Conservation (phyloP, 2,329 filamentous ascomycete genomes). For the Stagonosporopsis tanaceti region DNA sequence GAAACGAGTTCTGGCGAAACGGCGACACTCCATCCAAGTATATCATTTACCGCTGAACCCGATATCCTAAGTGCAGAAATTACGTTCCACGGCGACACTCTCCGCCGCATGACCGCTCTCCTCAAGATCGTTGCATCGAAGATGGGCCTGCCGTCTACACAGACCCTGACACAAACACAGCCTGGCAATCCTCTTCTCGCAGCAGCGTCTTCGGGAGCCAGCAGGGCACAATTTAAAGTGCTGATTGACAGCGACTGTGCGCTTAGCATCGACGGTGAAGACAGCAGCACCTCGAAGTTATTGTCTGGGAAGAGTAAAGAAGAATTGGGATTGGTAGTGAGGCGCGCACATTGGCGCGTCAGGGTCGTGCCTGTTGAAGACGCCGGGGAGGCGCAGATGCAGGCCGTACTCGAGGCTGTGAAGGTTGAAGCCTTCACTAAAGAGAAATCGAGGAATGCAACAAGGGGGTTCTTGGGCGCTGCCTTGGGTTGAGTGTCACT, state of each 20-base stretch:
- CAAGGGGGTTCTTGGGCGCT: neutral
- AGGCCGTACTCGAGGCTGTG: neutral
- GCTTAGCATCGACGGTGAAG: neutral
- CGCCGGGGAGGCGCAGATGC: neutral
- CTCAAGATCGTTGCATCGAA: constrained; percentile 85
- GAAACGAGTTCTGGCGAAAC: constrained; percentile 68
- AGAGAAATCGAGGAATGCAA: neutral
- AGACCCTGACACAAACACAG: constrained; percentile 21
- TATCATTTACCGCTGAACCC: constrained; percentile 34
- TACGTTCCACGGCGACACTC: constrained; percentile 76
- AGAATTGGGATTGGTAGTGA: constrained; percentile 41
- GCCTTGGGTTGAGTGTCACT: neutral
- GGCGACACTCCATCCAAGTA: constrained; percentile 38
- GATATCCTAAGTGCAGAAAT: constrained; percentile 54
- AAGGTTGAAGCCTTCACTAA: constrained; percentile 1
- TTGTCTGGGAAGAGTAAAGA: neutral
- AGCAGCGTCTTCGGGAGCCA: neutral
- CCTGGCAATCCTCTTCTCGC: neutral
- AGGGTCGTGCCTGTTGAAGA: constrained; percentile 61
- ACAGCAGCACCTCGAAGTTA: neutral
- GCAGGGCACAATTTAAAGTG: neutral
- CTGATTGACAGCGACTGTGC: neutral
- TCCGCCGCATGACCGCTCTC: constrained; percentile 73
- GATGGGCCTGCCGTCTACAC: constrained; percentile 69
- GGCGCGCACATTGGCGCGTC: constrained; percentile 51